phyloP scores from a whole-genome alignment of 2,329 filamentous ascomycete species.

The Colletotrichum camelliae region DNA sequence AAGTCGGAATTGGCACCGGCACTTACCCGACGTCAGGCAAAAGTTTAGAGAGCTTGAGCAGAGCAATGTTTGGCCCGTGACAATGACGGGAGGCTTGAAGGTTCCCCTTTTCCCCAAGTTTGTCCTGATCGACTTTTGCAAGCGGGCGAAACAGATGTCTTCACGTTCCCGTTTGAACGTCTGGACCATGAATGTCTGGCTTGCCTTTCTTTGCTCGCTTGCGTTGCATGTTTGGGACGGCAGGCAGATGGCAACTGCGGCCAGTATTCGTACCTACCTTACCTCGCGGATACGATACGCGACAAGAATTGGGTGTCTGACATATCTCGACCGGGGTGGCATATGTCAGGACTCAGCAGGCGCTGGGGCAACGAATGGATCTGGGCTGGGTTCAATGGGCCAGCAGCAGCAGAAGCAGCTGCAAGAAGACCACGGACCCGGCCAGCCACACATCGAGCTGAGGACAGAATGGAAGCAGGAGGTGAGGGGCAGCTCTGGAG shows the following conservation, averaged over 20 bases:
- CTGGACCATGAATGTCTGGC: neutral
- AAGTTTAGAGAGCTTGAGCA: neutral
- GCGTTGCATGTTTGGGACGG: neutral
- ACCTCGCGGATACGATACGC: neutral
- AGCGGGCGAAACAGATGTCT: neutral
- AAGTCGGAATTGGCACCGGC: neutral
- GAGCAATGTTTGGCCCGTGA: neutral
- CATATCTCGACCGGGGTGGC: slow-evolving; percentile 6
- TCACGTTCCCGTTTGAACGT: slow-evolving; percentile 2
- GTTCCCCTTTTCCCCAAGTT: neutral
- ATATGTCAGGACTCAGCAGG: slow-evolving; percentile 10
- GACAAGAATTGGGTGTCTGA: slow-evolving; percentile 1
- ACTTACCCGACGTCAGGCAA: neutral
- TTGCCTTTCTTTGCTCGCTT: neutral
- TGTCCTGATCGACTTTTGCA: neutral
- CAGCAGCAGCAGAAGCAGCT: neutral
- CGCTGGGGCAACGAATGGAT: slow-evolving; percentile 16
- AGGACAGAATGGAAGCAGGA: slow-evolving; percentile 1
- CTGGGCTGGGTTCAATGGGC: neutral
- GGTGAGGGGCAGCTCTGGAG: slow-evolving; percentile 13
- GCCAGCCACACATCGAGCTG: slow-evolving; percentile 8
- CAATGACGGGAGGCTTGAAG: neutral
- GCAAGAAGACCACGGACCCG: neutral
- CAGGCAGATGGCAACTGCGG: neutral
- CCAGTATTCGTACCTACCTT: neutral